Percentiles rank a stretch among this genome's conserved stretches.
These are phyloP conservation scores for Termitomyces sp. DNA, from an alignment of 768 basidiomycete genomes.

Conservation along the genomic window DNA sequence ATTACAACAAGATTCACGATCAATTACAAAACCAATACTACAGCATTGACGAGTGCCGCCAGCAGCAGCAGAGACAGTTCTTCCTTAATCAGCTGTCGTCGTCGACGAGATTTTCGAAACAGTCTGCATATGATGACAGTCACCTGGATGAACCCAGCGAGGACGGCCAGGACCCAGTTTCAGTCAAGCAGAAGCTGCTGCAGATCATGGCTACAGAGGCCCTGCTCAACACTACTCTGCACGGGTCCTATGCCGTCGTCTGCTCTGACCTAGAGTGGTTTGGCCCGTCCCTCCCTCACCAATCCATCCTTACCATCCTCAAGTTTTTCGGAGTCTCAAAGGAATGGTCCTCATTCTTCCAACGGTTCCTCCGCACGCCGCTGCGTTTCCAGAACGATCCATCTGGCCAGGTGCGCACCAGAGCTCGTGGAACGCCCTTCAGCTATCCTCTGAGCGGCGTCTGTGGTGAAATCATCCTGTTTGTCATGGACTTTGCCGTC, in stretches of 20 bases:
- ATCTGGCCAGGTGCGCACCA: constrained; percentile 19
- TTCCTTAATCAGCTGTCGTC: constrained; percentile 30
- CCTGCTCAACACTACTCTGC: constrained; percentile 30
- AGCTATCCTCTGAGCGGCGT: constrained; percentile 34
- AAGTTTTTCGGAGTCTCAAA: constrained; percentile 34
- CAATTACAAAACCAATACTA: constrained; percentile 12
- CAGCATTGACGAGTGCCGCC: constrained; percentile 22
- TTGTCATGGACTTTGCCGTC: constrained; percentile 43
- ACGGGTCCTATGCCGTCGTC: constrained; percentile 24
- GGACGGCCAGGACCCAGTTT: constrained; percentile 5
- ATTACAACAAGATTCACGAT: constrained; percentile 12
- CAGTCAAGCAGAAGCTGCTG: constrained; percentile 33
- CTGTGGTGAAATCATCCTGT: constrained; percentile 36
- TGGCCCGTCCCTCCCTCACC: constrained; percentile 35
- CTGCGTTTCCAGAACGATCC: constrained; percentile 11
- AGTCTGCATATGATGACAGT: constrained; percentile 10
- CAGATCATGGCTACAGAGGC: constrained; percentile 36
- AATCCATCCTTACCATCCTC: constrained; percentile 32
- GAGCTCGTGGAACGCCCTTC: constrained; percentile 38
- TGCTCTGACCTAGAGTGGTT: constrained; percentile 33
- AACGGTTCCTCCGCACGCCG: constrained; percentile 12
- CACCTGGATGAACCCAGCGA: constrained; percentile 25
- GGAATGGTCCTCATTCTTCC: constrained; percentile 26
- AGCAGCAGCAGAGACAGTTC: constrained; percentile 21
- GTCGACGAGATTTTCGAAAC: constrained; percentile 7